Evolutionary conservation across 768 basidiomycete genomes (phyloP), one percentile per base, ranked within the genome.

Genomic region (Rhizopogon vulgaris): DNA sequence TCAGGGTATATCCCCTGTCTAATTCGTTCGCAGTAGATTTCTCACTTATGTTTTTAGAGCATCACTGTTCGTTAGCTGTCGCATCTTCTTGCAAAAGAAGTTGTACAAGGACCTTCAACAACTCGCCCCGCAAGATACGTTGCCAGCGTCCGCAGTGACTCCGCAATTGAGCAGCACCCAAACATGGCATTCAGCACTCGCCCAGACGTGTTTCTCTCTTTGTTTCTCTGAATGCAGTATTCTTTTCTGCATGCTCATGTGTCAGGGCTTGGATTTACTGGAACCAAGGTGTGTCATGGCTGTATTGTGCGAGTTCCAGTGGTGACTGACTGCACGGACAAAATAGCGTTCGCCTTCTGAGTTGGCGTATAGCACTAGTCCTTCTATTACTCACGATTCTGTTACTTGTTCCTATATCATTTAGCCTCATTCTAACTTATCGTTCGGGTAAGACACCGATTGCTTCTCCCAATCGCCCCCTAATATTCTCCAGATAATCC

Each of bases 141-240:
- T 66, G 57, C 53, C 68, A 28, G 58, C 59, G 59, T 53, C 59
- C 46, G 57, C 39, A 55, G 58, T 59, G 36, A 51, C 57, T 48
- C 51, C 56, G 15, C 67, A 55, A 34, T 43, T 45, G 41, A 57
- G 18, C 54, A 58, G 54, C 53, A 55, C 53, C 39, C 60, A 61
- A 14, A 59, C 71, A 30, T 66, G 78, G 40, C 85, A 89, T 56
- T 80, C 83, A 0, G 63, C 65, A 3, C 60, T 88, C 0, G 75
- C 89, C 0, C 71, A 83, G 39, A 72, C 69, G 1, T 64, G 83
- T 6, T 91, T 93, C 58, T 78, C 87, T 0, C 67, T 81, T 30
- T 84, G 83, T 58, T 88, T 91, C 63, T 78, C 85, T 1, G 90
- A 91, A 67, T 80, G 83, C 48, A 84, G 83, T 55, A 78, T 80